Percentiles rank a stretch among this genome's conserved stretches.
Conservation (phyloP, 2,329 filamentous ascomycete genomes). For the Westerdykella ornata region DNA sequence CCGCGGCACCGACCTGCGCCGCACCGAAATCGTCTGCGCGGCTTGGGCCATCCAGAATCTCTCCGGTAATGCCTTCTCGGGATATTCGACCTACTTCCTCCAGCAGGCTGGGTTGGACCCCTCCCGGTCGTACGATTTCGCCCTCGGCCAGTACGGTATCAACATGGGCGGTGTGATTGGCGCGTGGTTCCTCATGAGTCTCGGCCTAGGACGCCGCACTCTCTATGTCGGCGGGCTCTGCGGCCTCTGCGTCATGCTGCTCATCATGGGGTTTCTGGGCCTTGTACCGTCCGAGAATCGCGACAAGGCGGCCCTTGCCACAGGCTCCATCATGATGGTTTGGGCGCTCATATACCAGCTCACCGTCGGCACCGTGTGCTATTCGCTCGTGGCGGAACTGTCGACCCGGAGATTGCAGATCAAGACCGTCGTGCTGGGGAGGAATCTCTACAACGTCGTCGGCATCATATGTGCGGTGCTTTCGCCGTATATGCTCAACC, state of each 20-base stretch:
- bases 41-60: constrained; percentile 47
- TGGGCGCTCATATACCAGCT: constrained; percentile 63
- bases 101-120: constrained; percentile 42
- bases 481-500: constrained; percentile 91
- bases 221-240: constrained; percentile 68
- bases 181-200: constrained; percentile 72
- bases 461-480: constrained; percentile 74
- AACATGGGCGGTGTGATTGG: constrained; percentile 76
- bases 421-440: constrained; percentile 83
- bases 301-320: constrained; percentile 61
- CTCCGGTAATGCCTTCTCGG: constrained; percentile 43
- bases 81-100: constrained; percentile 47
- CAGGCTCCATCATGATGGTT: constrained; percentile 68
- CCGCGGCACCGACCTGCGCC: constrained; percentile 66
- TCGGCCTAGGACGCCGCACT: constrained; percentile 66
- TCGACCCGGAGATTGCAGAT: constrained; percentile 78
- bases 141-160: constrained; percentile 55
- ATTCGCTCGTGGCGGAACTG: constrained; percentile 79
- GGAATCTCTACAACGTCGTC: constrained; percentile 70
- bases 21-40: constrained; percentile 65
- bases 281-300: constrained; percentile 58
- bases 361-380: constrained; percentile 82
- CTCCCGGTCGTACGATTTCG: constrained; percentile 42
- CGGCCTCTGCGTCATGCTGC: constrained; percentile 66
- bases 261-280: constrained; percentile 78